A percentile compares a stretch with the other conserved stretches of the same genome.
These are phyloP conservation scores for Coccomyxa subellipsoidea DNA, from an alignment of 163 green algal genomes.

Conservation along the genomic window DNA sequence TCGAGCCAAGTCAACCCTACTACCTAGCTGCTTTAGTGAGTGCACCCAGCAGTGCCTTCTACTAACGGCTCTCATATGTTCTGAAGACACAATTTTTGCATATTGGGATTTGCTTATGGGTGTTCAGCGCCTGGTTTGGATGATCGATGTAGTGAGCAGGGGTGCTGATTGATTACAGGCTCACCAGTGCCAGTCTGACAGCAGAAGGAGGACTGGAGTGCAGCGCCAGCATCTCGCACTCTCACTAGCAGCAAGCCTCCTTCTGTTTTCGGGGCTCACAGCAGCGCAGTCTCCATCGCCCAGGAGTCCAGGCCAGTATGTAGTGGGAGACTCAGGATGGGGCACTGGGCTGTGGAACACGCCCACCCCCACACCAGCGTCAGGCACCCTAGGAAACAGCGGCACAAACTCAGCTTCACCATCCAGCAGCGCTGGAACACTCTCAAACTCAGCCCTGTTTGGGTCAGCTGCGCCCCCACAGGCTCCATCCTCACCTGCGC, in stretches of 20 bases:
- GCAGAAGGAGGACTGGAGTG: background rate
- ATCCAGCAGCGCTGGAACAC: background rate
- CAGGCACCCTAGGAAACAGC: background rate
- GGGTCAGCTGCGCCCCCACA: background rate
- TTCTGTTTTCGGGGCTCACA: background rate
- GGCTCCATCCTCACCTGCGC: background rate
- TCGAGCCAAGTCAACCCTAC: background rate
- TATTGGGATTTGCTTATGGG: no score
- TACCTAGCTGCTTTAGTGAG: background rate
- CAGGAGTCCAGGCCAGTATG: background rate
- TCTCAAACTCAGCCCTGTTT: background rate
- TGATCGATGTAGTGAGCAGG: background rate
- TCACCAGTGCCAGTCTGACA: background rate
- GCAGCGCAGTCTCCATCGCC: background rate
- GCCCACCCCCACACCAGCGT: background rate
- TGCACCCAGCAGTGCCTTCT: background rate
- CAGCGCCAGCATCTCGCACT: background rate
- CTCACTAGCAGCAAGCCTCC: background rate
- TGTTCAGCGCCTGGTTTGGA: no score
- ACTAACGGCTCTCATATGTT: background rate
- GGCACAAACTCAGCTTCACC: background rate
- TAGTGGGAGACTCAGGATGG: background rate
- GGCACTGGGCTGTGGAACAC: constrained; percentile 4
- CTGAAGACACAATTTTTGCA: no score
- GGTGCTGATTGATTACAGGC: background rate